These are phyloP conservation scores for Apiospora hydei DNA, from an alignment of 2,329 filamentous ascomycete species.

Conservation along the genomic window DNA sequence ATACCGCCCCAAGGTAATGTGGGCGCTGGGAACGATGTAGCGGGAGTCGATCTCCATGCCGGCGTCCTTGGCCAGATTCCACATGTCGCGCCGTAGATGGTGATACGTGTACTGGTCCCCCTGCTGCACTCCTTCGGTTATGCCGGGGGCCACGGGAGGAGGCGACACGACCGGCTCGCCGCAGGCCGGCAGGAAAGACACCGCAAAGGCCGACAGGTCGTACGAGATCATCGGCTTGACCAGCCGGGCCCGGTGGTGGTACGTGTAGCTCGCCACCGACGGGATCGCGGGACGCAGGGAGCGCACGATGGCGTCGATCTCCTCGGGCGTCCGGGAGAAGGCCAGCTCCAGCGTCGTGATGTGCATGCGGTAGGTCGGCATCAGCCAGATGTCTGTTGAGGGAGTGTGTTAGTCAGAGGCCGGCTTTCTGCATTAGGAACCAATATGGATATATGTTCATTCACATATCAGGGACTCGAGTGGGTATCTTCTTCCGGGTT, in stretches of 20 bases:
- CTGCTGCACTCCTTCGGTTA: conserved; percentile 44
- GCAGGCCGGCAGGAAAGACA: conserved; percentile 85
- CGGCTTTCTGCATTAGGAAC: neutral
- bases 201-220: conserved; percentile 83
- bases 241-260: conserved; percentile 73
- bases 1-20: conserved; percentile 87
- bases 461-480: neutral
- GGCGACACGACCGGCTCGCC: conserved; percentile 60
- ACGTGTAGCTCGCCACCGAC: conserved; percentile 70
- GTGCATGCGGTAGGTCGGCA: conserved; percentile 81
- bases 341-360: conserved; percentile 85
- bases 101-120: conserved; percentile 85
- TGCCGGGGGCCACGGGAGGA: conserved; percentile 44
- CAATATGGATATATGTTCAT: neutral
- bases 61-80: conserved; percentile 63
- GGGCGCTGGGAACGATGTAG: conserved; percentile 88
- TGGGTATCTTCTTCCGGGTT: neutral
- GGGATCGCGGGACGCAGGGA: conserved; percentile 63
- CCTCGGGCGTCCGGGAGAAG: conserved; percentile 75
- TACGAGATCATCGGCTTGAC: conserved; percentile 85
- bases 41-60: conserved; percentile 78
- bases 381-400: conserved; percentile 83
- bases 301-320: conserved; percentile 70
- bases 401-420: neutral
- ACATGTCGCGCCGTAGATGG: conserved; percentile 84